Base-by-base conservation (phyloP, 108 stramenopile genomes). In the Skeletonema grethae region DNA sequence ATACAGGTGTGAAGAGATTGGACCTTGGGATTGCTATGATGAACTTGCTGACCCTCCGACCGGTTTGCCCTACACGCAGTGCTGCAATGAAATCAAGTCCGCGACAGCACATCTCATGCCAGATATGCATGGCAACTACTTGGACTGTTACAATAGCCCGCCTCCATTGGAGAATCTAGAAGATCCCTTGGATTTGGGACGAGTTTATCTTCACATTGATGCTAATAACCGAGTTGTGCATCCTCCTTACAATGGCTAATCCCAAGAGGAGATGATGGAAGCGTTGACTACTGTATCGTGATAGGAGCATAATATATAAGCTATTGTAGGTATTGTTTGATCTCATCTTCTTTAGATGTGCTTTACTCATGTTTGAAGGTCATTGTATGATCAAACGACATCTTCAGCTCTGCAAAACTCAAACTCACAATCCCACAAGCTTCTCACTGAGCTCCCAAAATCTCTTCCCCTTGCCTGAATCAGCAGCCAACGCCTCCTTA, bases 391-490 rank as follows among this genome's bases (percentile, higher is more conserved):
- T n/a, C n/a, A n/a, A n/a, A n/a, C n/a, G n/a, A n/a, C n/a, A n/a
- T n/a, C n/a, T n/a, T n/a, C n/a, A n/a, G n/a, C n/a, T n/a, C n/a
- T n/a, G n/a, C n/a, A n/a, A n/a, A n/a, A n/a, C n/a, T n/a, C n/a
- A n/a, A n/a, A 36, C 32, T 74, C 41, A 70, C 18, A 76, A 41
- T 22, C 87, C 86, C 18, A 90, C 84, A 29, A 90, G 82, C 72
- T 87, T 88, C 57, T 85, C 89, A 59, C 83, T 90, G 20, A 90
- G 61, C 35, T 90, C 86, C 91, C 91, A 92, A 24, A 92, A 69
- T 57, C 73, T 45, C 61, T 76, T 84, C n/a, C 77, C 91, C 76
- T 91, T 92, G 18, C 60, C 86, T 65, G 82, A 83, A 63, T 95
- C 94, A 16, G 70, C 67, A 4, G 28, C 60, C 50, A 55, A 66